Evolutionary conservation across 2,329 filamentous ascomycete genomes (phyloP).

Genomic region (Sphaerulina musiva): DNA sequence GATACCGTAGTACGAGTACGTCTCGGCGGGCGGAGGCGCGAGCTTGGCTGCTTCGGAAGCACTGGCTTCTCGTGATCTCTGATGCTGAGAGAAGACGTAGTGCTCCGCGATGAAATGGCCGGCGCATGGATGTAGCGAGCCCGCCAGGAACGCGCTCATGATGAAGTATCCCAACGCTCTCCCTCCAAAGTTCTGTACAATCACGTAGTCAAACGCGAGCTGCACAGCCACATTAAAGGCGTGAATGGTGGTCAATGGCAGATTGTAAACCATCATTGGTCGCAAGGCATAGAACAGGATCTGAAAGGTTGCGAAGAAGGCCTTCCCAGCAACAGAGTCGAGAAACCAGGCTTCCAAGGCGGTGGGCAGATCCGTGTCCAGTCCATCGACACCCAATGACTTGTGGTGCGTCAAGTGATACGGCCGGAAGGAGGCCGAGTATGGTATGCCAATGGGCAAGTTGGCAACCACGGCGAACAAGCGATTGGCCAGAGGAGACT

Average conservation of each 20-base stretch:
- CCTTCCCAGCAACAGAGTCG: slow-evolving; percentile 90
- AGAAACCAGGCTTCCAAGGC: slow-evolving; percentile 85
- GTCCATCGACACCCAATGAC: slow-evolving; percentile 88
- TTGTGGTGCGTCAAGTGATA: slow-evolving; percentile 99
- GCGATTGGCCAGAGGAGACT: slow-evolving; percentile 70
- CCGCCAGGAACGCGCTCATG: slow-evolving; percentile 85
- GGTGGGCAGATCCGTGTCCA: slow-evolving; percentile 93
- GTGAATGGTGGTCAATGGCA: slow-evolving; percentile 82
- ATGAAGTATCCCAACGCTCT: slow-evolving; percentile 75
- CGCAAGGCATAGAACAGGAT: slow-evolving; percentile 97
- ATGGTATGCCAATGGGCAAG: slow-evolving; percentile 88
- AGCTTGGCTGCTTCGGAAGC: slow-evolving; percentile 42
- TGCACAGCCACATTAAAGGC: slow-evolving; percentile 73
- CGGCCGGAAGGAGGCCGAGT: slow-evolving; percentile 91
- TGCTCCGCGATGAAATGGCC: slow-evolving; percentile 99
- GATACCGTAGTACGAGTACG: slow-evolving; percentile 91
- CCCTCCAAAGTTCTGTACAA: slow-evolving; percentile 56
- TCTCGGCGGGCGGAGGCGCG: slow-evolving; percentile 64
- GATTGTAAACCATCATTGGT: slow-evolving; percentile 86
- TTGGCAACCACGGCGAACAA: slow-evolving; percentile 90
- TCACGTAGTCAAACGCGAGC: slow-evolving; percentile 64
- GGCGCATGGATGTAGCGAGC: slow-evolving; percentile 85
- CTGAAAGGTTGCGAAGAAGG: slow-evolving; percentile 99
- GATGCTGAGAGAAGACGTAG: slow-evolving; percentile 50
- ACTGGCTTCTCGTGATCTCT: slow-evolving; percentile 38